phyloP scores from a whole-genome alignment of 345 rosid genomes.

The Rhizophora mangle region DNA sequence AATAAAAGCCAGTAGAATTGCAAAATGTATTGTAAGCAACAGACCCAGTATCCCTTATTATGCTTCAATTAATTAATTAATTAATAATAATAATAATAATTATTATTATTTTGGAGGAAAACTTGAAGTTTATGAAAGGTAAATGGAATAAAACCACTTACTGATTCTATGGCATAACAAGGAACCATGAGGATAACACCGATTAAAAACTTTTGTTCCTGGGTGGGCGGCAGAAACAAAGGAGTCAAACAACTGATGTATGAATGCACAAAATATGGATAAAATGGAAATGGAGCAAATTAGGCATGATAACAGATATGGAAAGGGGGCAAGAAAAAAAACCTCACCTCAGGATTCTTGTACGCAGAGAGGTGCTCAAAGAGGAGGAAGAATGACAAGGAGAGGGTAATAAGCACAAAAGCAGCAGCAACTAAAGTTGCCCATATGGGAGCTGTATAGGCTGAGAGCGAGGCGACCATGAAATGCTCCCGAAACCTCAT shows the following conservation, averaged over 20 bases:
- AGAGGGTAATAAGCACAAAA: conserved; percentile 53
- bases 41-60: neutral
- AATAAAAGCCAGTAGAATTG: neutral
- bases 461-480: neutral
- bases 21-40: neutral
- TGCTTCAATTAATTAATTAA: too few species aligned
- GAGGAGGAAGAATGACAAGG: conserved; percentile 73
- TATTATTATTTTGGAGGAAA: neutral
- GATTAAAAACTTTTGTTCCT: conserved; percentile 97
- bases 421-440: conserved; percentile 59
- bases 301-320: neutral
- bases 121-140: neutral
- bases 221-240: conserved; percentile 15
- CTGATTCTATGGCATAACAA: conserved; percentile 88
- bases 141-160: conserved; percentile 28
- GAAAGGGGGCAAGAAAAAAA: neutral
- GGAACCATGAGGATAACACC: conserved; percentile 99
- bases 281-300: too few species aligned
- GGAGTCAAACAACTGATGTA: neutral
- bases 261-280: neutral
- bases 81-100: too few species aligned
- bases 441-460: conserved; percentile 43
- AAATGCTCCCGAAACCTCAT: conserved; percentile 19
- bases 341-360: conserved; percentile 87
- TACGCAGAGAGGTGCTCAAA: conserved; percentile 93